phyloP scores from a whole-genome alignment of 441 rosid genomes.

The Flueggea neowawraea region DNA sequence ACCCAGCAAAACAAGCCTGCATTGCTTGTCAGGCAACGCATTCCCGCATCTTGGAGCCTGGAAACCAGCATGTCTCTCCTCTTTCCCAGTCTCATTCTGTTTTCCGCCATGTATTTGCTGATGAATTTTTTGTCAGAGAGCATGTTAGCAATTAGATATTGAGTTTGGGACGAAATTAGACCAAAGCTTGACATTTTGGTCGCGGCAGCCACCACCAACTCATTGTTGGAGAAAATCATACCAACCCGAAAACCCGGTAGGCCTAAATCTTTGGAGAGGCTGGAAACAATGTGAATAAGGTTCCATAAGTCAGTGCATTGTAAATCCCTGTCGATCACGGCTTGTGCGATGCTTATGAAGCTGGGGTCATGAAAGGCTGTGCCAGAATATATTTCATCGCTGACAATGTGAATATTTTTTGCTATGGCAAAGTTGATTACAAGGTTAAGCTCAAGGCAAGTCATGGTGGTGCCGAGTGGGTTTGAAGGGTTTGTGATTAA shows the following conservation, averaged over 20 bases:
- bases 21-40: constrained; percentile 46
- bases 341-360: constrained; percentile 53
- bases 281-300: constrained; percentile 62
- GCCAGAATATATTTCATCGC: constrained; percentile 71
- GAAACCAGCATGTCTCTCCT: constrained; percentile 36
- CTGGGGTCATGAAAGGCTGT: constrained; percentile 50
- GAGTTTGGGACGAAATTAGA: constrained; percentile 72
- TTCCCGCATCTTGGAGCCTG: constrained; percentile 43
- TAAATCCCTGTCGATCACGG: constrained; percentile 31
- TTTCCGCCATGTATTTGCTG: constrained; percentile 37
- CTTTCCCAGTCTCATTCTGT: constrained; percentile 32
- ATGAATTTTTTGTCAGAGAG: constrained; percentile 59
- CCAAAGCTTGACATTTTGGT: constrained; percentile 89
- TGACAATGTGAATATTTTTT: constrained; percentile 61
- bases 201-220: constrained; percentile 52
- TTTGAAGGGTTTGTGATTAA: constrained; percentile 79
- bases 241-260: constrained; percentile 78
- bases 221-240: constrained; percentile 65
- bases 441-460: constrained; percentile 42
- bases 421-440: constrained; percentile 55
- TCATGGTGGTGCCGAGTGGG: constrained; percentile 63
- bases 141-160: constrained; percentile 57
- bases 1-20: constrained; percentile 74
- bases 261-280: constrained; percentile 82
- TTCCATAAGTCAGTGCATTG: too few species aligned